Base-by-base conservation (phyloP, 352 stramenopile genomes). In the Pythium insidiosum region DNA sequence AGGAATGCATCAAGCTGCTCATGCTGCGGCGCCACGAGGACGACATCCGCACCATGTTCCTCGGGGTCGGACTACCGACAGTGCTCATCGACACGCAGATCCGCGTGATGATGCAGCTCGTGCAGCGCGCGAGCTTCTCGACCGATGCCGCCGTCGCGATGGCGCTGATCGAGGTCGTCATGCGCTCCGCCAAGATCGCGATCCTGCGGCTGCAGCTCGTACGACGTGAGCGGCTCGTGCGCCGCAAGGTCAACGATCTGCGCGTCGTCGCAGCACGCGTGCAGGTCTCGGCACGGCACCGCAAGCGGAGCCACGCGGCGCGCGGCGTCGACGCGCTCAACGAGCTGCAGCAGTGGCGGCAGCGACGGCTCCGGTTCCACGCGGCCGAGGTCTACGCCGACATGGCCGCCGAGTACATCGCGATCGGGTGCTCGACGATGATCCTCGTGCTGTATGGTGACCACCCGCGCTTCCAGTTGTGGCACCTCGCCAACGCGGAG, bases 391-490 rank as follows among this genome's bases (percentile, higher is more conserved):
- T 58, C 11, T 50, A 61, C 24, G 58, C 53, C 15, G 52, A 69
- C 34, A 75, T 75, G 58, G 55, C 54, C 12, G 55, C 58, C 19
- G 63, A 75, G 45, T 78, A 78, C 39, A 70, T 78, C 3, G 63
- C 66, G 4, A 66, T 74, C 38, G 50, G 51, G 4, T 63, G 63
- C 21, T 73, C 56, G n/a, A 43, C 48, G 7, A 51, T 54, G 0
- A 66, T 73, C 6, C 20, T 73, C 24, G 59, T 52, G 19, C 58
- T 73, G 11, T 68, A 61, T 39, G 55, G 43, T 33, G 53, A 61
- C 31, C 55, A 72, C 23, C 58, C 51, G 10, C 9, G 15, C 9
- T 40, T 64, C n/a, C 68, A 68, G 44, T 28, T 33, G 12, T 13
- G 50, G 15, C 25, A 22, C 28, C n/a, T 9, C 10, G 12, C 38